Percentiles rank a stretch among this genome's conserved stretches.
These are phyloP conservation scores for Wakefieldia striispora DNA, from an alignment of 768 basidiomycete species.

Conservation along the genomic window DNA sequence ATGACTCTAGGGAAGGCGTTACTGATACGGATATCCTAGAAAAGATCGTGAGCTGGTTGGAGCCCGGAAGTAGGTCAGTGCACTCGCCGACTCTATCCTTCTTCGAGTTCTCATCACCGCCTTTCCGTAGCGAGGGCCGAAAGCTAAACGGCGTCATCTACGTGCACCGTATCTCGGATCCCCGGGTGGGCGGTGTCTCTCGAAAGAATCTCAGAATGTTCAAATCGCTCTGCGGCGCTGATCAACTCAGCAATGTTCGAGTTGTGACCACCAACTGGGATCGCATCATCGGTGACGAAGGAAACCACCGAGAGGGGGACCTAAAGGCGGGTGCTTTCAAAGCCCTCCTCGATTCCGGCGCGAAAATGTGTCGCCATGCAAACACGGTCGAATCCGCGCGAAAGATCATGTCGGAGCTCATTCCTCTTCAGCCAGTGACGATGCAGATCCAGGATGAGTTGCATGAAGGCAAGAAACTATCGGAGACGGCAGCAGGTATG, in stretches of 20 bases:
- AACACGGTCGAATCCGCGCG: slow-evolving; percentile 40
- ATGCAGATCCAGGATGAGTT: slow-evolving; percentile 50
- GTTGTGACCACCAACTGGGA: slow-evolving; percentile 50
- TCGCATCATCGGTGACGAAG: slow-evolving; percentile 27
- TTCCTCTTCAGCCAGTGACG: slow-evolving; percentile 34
- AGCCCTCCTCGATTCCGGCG: slow-evolving; percentile 41
- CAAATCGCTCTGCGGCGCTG: slow-evolving; percentile 43
- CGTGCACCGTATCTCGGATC: slow-evolving; percentile 45
- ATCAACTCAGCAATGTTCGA: slow-evolving; percentile 41
- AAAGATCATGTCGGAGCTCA: slow-evolving; percentile 37
- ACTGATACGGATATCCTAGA: slow-evolving; percentile 23
- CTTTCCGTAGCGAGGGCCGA: neutral
- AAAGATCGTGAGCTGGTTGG: slow-evolving; percentile 8
- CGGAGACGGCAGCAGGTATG: slow-evolving; percentile 45
- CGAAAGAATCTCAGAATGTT: slow-evolving; percentile 44
- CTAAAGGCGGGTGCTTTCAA: slow-evolving; percentile 41
- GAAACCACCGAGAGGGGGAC: slow-evolving; percentile 27
- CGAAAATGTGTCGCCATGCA: slow-evolving; percentile 37
- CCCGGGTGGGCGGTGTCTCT: slow-evolving; percentile 41
- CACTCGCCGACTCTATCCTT: no score
- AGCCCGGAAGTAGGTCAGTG: neutral
- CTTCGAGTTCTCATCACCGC: neutral
- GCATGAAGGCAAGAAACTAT: slow-evolving; percentile 39
- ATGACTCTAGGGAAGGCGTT: slow-evolving; percentile 10
- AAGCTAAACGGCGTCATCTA: slow-evolving; percentile 45